phyloP scores from a whole-genome alignment of 2,329 filamentous ascomycete genomes.

The Cryphonectria naterciae region DNA sequence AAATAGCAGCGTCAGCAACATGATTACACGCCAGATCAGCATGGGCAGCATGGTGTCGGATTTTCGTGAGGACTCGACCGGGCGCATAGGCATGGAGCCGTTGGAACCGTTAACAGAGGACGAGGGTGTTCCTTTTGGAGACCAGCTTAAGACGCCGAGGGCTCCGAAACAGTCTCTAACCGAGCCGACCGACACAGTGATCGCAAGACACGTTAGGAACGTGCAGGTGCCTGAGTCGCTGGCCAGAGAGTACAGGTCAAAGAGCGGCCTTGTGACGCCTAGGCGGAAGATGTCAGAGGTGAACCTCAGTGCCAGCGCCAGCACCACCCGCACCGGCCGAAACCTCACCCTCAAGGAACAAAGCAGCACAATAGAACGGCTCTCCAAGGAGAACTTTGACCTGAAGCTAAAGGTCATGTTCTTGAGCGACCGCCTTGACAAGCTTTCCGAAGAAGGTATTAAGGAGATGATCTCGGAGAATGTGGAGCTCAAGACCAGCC shows the following conservation, averaged over 20 bases:
- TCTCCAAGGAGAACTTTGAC: conserved; percentile 98
- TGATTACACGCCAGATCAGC: conserved; percentile 77
- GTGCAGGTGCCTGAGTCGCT: conserved; percentile 90
- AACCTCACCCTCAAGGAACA: conserved; percentile 94
- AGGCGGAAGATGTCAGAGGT: conserved; percentile 53
- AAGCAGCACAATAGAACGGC: conserved; percentile 92
- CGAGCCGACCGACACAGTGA: conserved; percentile 83
- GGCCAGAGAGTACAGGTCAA: conserved; percentile 81
- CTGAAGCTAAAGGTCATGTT: conserved; percentile 98
- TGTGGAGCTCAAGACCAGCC: conserved; percentile 88
- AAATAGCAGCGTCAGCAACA: conserved; percentile 50
- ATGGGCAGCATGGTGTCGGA: conserved; percentile 87
- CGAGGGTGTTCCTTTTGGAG: conserved; percentile 46
- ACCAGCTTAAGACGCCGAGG: conserved; percentile 71
- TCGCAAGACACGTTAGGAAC: conserved; percentile 85
- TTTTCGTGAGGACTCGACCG: conserved; percentile 57
- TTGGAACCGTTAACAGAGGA: conserved; percentile 56
- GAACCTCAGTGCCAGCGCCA: conserved; percentile 53
- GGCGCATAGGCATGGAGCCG: conserved; percentile 47
- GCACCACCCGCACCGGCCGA: conserved; percentile 62
- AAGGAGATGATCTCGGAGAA: conserved; percentile 99
- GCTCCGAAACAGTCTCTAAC: conserved; percentile 58
- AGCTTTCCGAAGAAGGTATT: conserved; percentile 91
- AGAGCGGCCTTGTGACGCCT: conserved; percentile 67
- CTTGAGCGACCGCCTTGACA: conserved; percentile 88